Evolutionary conservation across 2,329 filamentous ascomycete genomes (phyloP), one percentile per base, ranked within the genome.

Genomic region (Meredithiella fracta): DNA sequence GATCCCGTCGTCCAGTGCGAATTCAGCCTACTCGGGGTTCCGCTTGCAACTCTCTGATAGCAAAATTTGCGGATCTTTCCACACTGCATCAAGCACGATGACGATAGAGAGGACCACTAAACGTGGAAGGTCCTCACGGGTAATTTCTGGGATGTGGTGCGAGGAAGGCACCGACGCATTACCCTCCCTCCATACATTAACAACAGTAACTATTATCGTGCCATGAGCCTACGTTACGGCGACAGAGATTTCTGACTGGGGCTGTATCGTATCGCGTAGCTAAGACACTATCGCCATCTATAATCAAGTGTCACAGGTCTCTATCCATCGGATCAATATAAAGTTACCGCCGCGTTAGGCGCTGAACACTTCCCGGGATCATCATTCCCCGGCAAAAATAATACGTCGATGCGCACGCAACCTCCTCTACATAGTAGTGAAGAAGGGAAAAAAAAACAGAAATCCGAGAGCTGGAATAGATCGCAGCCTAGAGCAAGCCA

Each of bases 61-160:
- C 22, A 49, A 49, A 49, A 49, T 49, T 49, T 7, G 11, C 44
- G 44, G 44, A 49, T 49, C 44, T 49, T 49, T 20, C 44, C 44
- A 25, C 44, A 29, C 2, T 49, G 23, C 44, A 49, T 23, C 17
- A 49, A 49, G 44, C 44, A 49, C 44, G 22, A 49, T 49, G 44
- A 49, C 44, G 22, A 49, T 25, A 20, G 22, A 20, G 17, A 23
- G 22, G 20, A 49, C 7, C 44, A 44, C 23, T 49, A 26, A 49
- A 23, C 20, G 17, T 23, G 23, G 17, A 49, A 49, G 44, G 17
- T 20, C 23, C 20, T 26, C 22, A 25, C 44, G 17, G 44, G 44
- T n/a, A 9, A 49, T 49, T 26, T 49, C 44, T 26, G 17, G 22
- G 17, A 49, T 49, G 44, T 49, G 20, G 23, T 25, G 23, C 22